A percentile compares a stretch with the other conserved stretches of the same genome.
These are phyloP conservation scores for Discostella pseudostelligera DNA, from an alignment of 108 stramenopile genomes.

Conservation along the genomic window DNA sequence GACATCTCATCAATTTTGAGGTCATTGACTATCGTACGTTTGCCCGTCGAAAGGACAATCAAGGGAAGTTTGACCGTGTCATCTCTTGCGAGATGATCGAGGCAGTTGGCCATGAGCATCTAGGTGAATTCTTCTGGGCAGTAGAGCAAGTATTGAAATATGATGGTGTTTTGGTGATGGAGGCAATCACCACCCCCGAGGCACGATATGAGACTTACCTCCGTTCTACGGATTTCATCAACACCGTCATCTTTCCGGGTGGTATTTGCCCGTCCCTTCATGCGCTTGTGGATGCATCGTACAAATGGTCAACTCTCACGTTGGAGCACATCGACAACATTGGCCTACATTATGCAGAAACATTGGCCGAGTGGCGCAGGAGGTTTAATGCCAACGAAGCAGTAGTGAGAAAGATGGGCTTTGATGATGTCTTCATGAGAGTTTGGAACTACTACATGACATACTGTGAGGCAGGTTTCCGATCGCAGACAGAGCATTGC, in stretches of 20 bases:
- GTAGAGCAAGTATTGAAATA: constrained; percentile 85
- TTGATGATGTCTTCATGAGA: constrained; percentile 92
- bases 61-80: constrained; percentile 88
- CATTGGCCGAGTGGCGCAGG: constrained; percentile 91
- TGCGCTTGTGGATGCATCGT: constrained; percentile 86
- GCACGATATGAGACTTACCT: constrained; percentile 89
- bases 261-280: constrained; percentile 87
- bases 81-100: constrained; percentile 98
- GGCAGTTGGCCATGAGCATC: constrained; percentile 95
- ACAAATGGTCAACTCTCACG: constrained; percentile 69
- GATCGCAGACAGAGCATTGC: constrained; percentile 73
- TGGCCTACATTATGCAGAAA: constrained; percentile 94
- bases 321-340: constrained; percentile 91
- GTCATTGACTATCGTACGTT: constrained; percentile 92
- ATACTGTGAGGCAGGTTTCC: constrained; percentile 96
- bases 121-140: constrained; percentile 88
- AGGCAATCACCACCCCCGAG: constrained; percentile 97
- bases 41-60: constrained; percentile 60
- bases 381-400: constrained; percentile 82
- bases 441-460: constrained; percentile 96
- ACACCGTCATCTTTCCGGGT: constrained; percentile 96
- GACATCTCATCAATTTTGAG: constrained; percentile 85
- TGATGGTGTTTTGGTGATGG: constrained; percentile 91
- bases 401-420: constrained; percentile 74
- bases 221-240: constrained; percentile 93